Conservation (phyloP, 2,329 filamentous ascomycete species). For the Sordariomycetes sp. region DNA sequence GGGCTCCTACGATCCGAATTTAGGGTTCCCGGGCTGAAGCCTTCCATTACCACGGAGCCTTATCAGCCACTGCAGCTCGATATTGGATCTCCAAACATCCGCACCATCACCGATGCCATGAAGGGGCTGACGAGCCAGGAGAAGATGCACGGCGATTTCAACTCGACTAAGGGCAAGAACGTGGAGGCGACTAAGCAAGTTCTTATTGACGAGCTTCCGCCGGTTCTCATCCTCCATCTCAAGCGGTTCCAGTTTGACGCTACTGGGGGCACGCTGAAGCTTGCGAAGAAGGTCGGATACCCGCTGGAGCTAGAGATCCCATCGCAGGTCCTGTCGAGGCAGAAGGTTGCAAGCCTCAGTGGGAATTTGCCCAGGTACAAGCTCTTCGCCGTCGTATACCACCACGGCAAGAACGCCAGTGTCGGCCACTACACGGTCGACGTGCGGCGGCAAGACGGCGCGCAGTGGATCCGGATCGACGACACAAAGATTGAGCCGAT, state of each 20-base stretch:
- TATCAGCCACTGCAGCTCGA: slow-evolving; percentile 93
- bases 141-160: slow-evolving; percentile 75
- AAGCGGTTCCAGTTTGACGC: slow-evolving; percentile 97
- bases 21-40: slow-evolving; percentile 73
- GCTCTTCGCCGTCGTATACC: slow-evolving; percentile 85
- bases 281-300: slow-evolving; percentile 97
- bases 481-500: slow-evolving; percentile 85
- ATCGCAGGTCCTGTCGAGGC: slow-evolving; percentile 72
- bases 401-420: slow-evolving; percentile 93
- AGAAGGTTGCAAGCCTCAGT: slow-evolving; percentile 58
- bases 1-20: slow-evolving; percentile 86
- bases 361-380: slow-evolving; percentile 70
- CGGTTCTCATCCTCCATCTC: slow-evolving; percentile 85
- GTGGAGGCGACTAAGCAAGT: slow-evolving; percentile 84
- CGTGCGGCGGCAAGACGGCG: slow-evolving; percentile 84
- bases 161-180: slow-evolving; percentile 65
- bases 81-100: slow-evolving; percentile 76
- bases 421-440: slow-evolving; percentile 98
- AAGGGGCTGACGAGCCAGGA: slow-evolving; percentile 77
- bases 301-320: slow-evolving; percentile 91
- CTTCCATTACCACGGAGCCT: slow-evolving; percentile 84
- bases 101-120: slow-evolving; percentile 86
- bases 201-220: slow-evolving; percentile 83
- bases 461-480: slow-evolving; percentile 91
- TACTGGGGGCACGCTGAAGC: slow-evolving; percentile 82